Evolutionary conservation across 371 early-diverging fungal genomes (phyloP).

Genomic region (Mucor mucedo): DNA sequence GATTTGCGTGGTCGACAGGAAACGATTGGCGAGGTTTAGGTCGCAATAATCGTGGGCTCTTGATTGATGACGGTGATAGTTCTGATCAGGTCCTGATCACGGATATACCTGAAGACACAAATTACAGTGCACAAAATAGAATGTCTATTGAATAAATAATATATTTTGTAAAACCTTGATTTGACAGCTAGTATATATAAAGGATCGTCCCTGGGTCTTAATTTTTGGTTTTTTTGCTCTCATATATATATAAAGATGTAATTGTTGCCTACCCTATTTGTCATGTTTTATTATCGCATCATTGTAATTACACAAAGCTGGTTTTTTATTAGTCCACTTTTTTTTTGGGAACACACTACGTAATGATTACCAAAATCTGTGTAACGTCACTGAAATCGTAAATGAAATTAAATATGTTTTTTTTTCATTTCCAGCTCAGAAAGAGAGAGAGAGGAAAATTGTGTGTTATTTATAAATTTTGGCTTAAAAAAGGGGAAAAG

Average conservation of each 20-base stretch:
- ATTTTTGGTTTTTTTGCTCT: too few relatives aligned
- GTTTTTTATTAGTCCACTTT: background rate
- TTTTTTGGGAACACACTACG: background rate
- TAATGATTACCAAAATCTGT: conserved; percentile 1
- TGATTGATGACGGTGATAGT: conserved; percentile 46
- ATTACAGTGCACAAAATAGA: conserved; percentile 9
- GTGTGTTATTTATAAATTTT: too few relatives aligned
- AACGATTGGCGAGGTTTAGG: conserved; percentile 24
- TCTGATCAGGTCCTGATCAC: conserved; percentile 50
- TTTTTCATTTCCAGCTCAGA: background rate
- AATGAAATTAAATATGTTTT: background rate
- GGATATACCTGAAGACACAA: conserved; percentile 35
- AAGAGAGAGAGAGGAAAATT: too few relatives aligned
- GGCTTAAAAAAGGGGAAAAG: background rate
- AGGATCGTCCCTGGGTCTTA: too few relatives aligned
- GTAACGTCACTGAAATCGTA: background rate
- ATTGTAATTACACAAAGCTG: background rate
- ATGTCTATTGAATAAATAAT: conserved; percentile 16
- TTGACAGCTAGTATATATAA: background rate
- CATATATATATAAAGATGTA: too few relatives aligned
- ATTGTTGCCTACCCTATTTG: too few relatives aligned
- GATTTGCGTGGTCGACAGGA: conserved; percentile 49
- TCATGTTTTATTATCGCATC: too few relatives aligned
- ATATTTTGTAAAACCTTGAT: background rate
- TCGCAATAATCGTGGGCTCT: conserved; percentile 27